phyloP scores from a whole-genome alignment of 192 early-diverging fungal genomes.

The Polychytrium aggregatum region DNA sequence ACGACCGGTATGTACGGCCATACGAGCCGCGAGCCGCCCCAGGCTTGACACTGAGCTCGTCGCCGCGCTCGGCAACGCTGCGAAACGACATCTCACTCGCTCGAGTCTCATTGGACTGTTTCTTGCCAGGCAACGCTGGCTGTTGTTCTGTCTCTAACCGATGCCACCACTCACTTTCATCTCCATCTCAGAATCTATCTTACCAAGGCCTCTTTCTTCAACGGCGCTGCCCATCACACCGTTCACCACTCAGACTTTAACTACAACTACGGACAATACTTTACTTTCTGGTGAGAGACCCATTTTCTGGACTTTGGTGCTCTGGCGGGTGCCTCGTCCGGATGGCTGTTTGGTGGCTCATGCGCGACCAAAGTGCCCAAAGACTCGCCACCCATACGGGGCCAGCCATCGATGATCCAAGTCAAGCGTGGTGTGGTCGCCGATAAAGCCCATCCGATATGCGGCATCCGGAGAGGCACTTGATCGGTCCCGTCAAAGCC shows the following conservation, averaged over 20 bases:
- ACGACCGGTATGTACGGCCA: slow-evolving; percentile 59
- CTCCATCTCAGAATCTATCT: slow-evolving; percentile 63
- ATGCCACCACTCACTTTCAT: no score
- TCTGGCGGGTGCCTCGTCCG: background rate
- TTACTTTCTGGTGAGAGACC: slow-evolving; percentile 93
- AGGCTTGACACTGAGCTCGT: background rate
- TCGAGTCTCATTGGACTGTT: no score
- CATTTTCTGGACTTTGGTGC: slow-evolving; percentile 41
- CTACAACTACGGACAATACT: slow-evolving; percentile 99
- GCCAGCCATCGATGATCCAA: no score
- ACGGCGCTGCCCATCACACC: slow-evolving; percentile 91
- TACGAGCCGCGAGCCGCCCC: slow-evolving; percentile 1
- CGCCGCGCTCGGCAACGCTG: background rate
- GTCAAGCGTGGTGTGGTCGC: no score
- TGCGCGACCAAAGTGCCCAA: no score
- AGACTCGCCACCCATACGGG: no score
- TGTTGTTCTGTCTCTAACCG: no score
- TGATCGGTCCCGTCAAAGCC: background rate
- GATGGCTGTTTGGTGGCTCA: no score
- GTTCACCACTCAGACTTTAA: slow-evolving; percentile 98
- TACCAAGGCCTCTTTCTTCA: slow-evolving; percentile 55
- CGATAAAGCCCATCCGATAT: no score
- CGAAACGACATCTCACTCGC: no score
- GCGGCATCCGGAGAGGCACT: no score
- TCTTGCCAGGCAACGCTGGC: no score